These are phyloP conservation scores for Globisporangium parvum DNA, from an alignment of 352 stramenopile genomes.

Conservation along the genomic window DNA sequence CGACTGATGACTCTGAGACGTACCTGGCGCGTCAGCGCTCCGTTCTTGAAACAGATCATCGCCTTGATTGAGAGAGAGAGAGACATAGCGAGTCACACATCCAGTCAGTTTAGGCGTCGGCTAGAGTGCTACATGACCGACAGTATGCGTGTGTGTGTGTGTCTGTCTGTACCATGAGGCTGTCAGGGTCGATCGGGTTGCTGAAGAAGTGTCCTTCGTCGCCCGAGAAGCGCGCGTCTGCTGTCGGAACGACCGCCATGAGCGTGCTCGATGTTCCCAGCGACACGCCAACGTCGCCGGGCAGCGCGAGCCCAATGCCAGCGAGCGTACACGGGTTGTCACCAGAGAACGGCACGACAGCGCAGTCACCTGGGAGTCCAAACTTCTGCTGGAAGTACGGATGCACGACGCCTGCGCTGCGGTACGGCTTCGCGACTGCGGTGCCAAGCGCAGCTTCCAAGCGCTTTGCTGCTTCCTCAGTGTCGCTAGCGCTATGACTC, in stretches of 20 bases:
- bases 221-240: conserved; percentile 34
- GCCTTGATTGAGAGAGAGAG: conserved; percentile 20
- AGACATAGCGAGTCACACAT: background rate
- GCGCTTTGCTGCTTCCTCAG: background rate
- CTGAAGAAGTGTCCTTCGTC: conserved; percentile 80
- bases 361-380: conserved; percentile 44
- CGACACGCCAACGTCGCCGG: conserved; percentile 54
- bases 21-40: conserved; percentile 61
- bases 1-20: background rate
- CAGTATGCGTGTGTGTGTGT: background rate
- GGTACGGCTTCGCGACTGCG: conserved; percentile 42
- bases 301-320: conserved; percentile 46
- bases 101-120: background rate
- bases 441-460: conserved; percentile 26
- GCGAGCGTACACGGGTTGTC: conserved; percentile 80
- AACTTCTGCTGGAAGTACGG: conserved; percentile 64
- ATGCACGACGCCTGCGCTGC: conserved; percentile 37
- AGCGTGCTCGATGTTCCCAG: conserved; percentile 61
- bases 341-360: conserved; percentile 69
- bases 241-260: conserved; percentile 44
- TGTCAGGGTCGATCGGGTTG: conserved; percentile 69
- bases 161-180: conserved; percentile 33
- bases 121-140: background rate
- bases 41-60: conserved; percentile 89
- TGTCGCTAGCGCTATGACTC: conserved; percentile 14